Evolutionary conservation across 2,329 filamentous ascomycete species (phyloP), one percentile per base, ranked within the genome.

Genomic region (Aspergillus oerlinghausenensis): DNA sequence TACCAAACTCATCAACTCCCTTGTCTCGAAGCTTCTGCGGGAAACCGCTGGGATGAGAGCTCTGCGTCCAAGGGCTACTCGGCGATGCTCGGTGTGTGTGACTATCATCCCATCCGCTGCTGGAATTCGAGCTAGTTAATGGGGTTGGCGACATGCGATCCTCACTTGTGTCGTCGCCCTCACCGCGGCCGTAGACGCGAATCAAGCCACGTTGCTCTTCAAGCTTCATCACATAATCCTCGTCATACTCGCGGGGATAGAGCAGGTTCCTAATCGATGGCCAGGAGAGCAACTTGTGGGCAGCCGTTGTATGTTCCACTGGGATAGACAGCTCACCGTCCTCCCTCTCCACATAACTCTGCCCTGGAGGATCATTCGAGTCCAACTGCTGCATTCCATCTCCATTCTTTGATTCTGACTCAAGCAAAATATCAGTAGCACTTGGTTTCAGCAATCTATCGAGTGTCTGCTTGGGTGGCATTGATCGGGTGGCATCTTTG

Each of bases 241-340:
- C 84, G 55, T 84, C 83, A 26, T 86, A 80, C 52, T 81, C 80
- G 32, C 79, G 77, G 65, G 79, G 63, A 56, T 73, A 55, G 35
- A 90, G 85, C 68, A 97, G 69, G 60, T 81, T 75, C 68, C 80
- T 75, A 54, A 94, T 90, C 0, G 86, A 82, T 0, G 82, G 82
- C 86, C 88, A 92, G 49, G 83, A 80, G 28, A 97, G 77, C 19
- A 97, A 78, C 60, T 92, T 84, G 51, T 94, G 90, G 1, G 92
- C 92, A n/a, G 91, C 85, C 0, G 92, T 97, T 0, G 90, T 95
- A 68, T 97, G 93, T 63, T 96, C 90, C 28, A 87, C 84, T 0
- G 91, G 89, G 55, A 96, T 89, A 1, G 88, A 84, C 14, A 89
- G 83, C 62, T 86, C 82, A 49, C 84, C 85, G 28, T 73, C 71